Conservation (phyloP, 2,329 filamentous ascomycete genomes). For the Aspergillus thermomutatus region DNA sequence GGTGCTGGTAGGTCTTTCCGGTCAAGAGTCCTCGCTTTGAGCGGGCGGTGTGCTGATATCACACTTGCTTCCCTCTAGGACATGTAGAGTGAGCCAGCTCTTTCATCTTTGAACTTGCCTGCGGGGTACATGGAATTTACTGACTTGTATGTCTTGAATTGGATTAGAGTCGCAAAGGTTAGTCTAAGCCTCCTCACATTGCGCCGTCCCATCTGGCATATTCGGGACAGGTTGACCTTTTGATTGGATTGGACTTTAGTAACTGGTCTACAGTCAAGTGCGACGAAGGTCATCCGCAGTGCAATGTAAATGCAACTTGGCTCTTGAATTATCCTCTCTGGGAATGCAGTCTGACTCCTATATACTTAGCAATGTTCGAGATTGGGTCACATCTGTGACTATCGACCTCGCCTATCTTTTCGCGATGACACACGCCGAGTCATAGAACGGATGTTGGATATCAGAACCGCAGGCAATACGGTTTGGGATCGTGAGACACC, state of each 20-base stretch:
- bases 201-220: not conserved
- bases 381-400: conserved; percentile 56
- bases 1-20: conserved; percentile 46
- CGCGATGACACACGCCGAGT: conserved; percentile 52
- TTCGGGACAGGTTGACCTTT: not conserved
- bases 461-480: conserved; percentile 49
- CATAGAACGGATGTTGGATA: conserved; percentile 50
- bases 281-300: conserved; percentile 53
- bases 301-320: conserved; percentile 45
- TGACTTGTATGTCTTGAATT: conserved; percentile 7
- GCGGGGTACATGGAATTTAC: conserved; percentile 4
- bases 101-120: not conserved
- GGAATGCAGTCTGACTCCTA: conserved; percentile 6
- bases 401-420: conserved; percentile 55
- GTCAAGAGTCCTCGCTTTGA: not conserved
- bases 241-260: not conserved
- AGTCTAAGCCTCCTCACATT: conserved; percentile 5
- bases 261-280: conserved; percentile 48
- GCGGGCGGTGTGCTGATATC: conserved; percentile 6
- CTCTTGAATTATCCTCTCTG: not conserved
- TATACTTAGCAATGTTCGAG: conserved; percentile 50
- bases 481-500: conserved; percentile 55
- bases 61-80: conserved; percentile 30
- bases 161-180: conserved; percentile 41
- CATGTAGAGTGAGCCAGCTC: conserved; percentile 38